These are phyloP conservation scores for Petrea volubilis DNA, from an alignment of 257 asterid genomes.

Conservation along the genomic window DNA sequence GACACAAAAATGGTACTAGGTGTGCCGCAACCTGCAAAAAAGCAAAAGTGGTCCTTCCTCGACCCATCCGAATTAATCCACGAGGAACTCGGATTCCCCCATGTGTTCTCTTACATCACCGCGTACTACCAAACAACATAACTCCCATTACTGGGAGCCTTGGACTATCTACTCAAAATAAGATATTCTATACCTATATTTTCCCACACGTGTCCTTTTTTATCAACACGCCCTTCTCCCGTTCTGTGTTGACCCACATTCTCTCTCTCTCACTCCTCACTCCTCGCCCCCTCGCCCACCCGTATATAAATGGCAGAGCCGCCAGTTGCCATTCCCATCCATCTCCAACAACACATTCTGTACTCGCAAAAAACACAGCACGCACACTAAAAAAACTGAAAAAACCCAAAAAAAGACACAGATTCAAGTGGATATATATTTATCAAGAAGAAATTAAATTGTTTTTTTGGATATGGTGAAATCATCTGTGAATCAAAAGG, in stretches of 20 bases:
- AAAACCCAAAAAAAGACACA: neutral
- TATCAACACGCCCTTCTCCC: constrained; percentile 1
- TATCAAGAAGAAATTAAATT: neutral
- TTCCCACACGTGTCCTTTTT: neutral
- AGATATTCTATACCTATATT: neutral
- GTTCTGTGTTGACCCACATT: neutral
- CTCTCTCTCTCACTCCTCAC: neutral
- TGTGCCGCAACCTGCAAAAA: no score
- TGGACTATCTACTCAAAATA: neutral
- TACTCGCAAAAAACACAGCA: neutral
- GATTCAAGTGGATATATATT: neutral
- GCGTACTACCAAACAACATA: neutral
- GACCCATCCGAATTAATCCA: constrained; percentile 3
- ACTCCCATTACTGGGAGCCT: neutral
- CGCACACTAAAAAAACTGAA: neutral
- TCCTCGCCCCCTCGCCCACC: neutral
- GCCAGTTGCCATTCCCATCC: constrained; percentile 21
- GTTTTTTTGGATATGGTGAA: constrained; percentile 47
- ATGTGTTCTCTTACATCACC: neutral
- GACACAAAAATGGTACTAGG: no score
- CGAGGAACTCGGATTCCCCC: constrained; percentile 16
- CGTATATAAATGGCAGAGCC: constrained; percentile 16
- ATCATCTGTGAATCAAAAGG: constrained; percentile 13
- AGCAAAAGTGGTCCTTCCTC: constrained; percentile 19
- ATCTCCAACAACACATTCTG: neutral